Conservation (phyloP, 306 rosid genomes). For the Adenanthera pavonina region DNA sequence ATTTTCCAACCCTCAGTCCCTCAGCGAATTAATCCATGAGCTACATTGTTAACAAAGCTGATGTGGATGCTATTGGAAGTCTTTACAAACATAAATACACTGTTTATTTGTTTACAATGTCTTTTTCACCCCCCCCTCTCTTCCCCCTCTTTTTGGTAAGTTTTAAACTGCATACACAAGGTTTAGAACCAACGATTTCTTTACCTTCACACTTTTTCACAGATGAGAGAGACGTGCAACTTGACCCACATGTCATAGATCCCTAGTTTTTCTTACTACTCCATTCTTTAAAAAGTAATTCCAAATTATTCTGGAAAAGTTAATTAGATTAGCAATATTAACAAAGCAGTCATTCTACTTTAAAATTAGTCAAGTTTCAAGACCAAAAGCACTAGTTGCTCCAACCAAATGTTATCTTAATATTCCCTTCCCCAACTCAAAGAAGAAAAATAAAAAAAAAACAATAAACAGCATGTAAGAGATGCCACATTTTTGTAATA, state of each 20-base stretch:
- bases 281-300: not conserved
- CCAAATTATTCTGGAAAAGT: not conserved
- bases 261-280: not conserved
- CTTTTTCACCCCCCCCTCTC: not conserved
- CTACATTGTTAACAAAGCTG: not conserved
- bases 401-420: not conserved
- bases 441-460: not conserved
- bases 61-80: slow-evolving; percentile 13
- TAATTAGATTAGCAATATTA: not conserved
- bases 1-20: slow-evolving; percentile 3
- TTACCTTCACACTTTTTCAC: not conserved
- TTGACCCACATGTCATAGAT: slow-evolving; percentile 11
- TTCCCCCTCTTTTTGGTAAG: not conserved
- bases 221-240: not conserved
- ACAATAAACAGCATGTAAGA: not conserved
- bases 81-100: not conserved
- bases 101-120: not conserved
- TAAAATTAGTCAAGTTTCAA: slow-evolving; percentile 2
- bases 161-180: not conserved
- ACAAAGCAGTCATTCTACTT: not conserved
- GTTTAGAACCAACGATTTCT: slow-evolving; percentile 8
- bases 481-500: slow-evolving; percentile 7
- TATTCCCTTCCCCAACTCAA: not conserved
- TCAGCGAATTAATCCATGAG: not conserved
- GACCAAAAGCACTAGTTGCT: slow-evolving; percentile 12